These are phyloP conservation scores for Phascolomyces articulosus DNA, from an alignment of 371 early-diverging fungal species.

Conservation along the genomic window DNA sequence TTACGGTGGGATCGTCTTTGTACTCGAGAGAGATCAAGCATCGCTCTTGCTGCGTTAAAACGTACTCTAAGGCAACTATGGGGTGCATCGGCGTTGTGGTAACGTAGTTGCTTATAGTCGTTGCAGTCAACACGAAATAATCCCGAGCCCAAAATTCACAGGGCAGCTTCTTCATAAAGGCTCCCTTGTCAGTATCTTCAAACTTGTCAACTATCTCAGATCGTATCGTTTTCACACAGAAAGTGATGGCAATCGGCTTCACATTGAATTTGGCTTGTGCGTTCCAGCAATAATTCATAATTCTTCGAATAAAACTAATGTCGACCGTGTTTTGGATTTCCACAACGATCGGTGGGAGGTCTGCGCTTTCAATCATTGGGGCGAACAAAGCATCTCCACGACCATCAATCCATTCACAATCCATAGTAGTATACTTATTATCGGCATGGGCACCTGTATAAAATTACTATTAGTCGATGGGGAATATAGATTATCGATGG, in stretches of 20 bases:
- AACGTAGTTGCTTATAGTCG: constrained; percentile 3
- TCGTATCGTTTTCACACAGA: background rate
- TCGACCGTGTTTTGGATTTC: constrained; percentile 9
- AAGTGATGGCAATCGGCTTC: constrained; percentile 9
- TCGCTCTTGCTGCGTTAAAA: constrained; percentile 7
- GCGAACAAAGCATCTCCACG: background rate
- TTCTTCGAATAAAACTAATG: background rate
- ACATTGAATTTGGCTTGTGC: background rate
- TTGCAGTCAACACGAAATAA: constrained; percentile 3
- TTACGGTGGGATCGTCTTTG: constrained; percentile 14
- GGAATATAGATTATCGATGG: too few relatives aligned
- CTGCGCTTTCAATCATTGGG: background rate
- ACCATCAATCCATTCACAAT: constrained; percentile 9
- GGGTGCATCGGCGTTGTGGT: constrained; percentile 6
- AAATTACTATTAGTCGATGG: background rate
- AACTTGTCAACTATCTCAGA: constrained; percentile 6
- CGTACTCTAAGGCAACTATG: constrained; percentile 9
- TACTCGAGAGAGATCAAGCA: background rate
- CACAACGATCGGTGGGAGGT: constrained; percentile 6
- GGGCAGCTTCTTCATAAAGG: background rate
- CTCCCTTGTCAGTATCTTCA: background rate
- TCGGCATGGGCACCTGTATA: background rate
- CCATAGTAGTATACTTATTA: background rate
- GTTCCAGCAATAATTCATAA: constrained; percentile 9
- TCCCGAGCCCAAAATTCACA: constrained; percentile 8